Evolutionary conservation across 2,329 filamentous ascomycete species (phyloP).

Genomic region (Tolypocladium paradoxum): DNA sequence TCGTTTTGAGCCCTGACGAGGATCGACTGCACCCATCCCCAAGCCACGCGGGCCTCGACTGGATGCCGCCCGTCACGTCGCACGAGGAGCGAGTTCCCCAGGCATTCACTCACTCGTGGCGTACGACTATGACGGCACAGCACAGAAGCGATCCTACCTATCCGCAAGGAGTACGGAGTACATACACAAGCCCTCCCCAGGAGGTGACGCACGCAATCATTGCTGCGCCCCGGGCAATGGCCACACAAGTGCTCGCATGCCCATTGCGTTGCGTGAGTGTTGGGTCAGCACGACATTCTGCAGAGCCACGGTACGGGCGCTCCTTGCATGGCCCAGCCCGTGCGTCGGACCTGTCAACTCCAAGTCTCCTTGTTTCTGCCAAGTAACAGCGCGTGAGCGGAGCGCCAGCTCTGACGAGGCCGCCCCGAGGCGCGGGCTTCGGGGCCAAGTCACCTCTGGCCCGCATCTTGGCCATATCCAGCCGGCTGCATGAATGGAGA

Average conservation of each 20-base stretch:
- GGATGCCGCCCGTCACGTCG: not conserved
- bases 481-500: not conserved
- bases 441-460: not conserved
- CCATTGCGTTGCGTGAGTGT: not conserved
- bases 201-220: not conserved
- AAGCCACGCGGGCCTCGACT: not conserved
- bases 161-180: no score
- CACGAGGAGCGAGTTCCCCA: not conserved
- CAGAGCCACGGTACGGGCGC: not conserved
- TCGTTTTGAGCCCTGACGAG: not conserved
- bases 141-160: not conserved
- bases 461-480: not conserved
- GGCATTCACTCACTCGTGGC: not conserved
- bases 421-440: not conserved
- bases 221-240: not conserved
- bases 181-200: not conserved
- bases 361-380: not conserved
- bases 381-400: not conserved
- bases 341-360: not conserved
- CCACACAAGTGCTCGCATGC: not conserved
- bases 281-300: not conserved
- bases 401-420: not conserved
- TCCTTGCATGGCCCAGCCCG: not conserved
- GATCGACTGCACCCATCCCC: not conserved
- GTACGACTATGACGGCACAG: not conserved